Evolutionary conservation across 345 rosid genomes (phyloP), one percentile per base, ranked within the genome.

Genomic region (Firmiana major): DNA sequence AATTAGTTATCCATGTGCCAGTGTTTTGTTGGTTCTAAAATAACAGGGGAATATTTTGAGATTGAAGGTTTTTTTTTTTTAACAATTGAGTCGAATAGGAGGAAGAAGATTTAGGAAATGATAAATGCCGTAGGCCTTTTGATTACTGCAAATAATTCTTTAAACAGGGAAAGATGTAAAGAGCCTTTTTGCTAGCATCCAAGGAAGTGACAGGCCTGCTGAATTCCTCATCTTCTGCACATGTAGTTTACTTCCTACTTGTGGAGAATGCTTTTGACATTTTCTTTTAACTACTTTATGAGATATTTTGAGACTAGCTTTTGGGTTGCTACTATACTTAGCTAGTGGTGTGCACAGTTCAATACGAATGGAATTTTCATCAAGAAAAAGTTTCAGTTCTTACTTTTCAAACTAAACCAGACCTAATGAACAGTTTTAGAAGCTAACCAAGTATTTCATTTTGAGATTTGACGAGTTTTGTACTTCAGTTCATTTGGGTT

Each of bases 241-340:
- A 43, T 45, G 38, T 66, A 66, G 71, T 68, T 68, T 45, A 40
- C 49, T n/a, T 65, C 48, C 70, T 45, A 49, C 36, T 68, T 68
- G 24, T 68, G 6, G 19, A 43, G 38, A 68, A 45, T 68, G 54
- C n/a, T 67, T 45, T 34, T 22, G 55, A 45, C 11, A 22, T 36
- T 31, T 67, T 67, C 11, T 12, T 54, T 36, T 5, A 36, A 36
- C 48, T 22, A 45, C 55, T 68, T 45, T 36, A 4, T 45, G 72
- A 43, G 45, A 68, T 45, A 68, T 24, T 68, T 68, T 9, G 54
- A 22, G 54, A 36, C 59, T 6, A 7, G 59, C 7, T 54, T 51
- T 54, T n/a, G 24, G 59, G 59, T 54, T 49, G 55, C 71, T 40
- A 42, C n/a, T 68, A 38, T 5, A 46, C 55, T 45, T 68, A 13